A percentile compares a stretch with the other conserved stretches of the same genome.
Conservation (phyloP, 164 flowering plant genomes). For the Stephania japonica region DNA sequence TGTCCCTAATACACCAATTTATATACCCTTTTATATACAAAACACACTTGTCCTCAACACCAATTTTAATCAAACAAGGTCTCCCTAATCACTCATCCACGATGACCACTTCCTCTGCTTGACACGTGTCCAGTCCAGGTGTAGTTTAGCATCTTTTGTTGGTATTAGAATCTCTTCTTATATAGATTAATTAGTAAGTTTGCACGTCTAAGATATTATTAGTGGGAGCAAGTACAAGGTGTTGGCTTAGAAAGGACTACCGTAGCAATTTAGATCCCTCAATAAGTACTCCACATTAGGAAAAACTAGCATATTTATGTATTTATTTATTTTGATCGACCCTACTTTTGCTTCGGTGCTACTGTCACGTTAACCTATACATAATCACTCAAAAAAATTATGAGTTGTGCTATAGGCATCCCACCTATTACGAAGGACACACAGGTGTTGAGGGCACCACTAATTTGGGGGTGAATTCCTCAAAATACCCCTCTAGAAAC, state of each 20-base stretch:
- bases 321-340: neutral
- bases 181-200: too few relatives aligned
- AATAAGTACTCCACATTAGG: neutral
- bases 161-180: neutral
- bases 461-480: too few relatives aligned
- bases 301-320: neutral
- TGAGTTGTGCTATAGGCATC: too few relatives aligned
- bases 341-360: neutral
- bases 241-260: neutral
- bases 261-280: neutral
- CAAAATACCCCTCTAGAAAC: too few relatives aligned
- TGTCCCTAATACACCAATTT: too few relatives aligned
- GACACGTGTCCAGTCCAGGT: neutral
- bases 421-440: too few relatives aligned
- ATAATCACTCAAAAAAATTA: neutral
- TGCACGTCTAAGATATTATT: neutral
- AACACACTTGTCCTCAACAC: too few relatives aligned
- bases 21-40: too few relatives aligned
- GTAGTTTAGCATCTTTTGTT: neutral
- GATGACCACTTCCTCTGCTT: neutral
- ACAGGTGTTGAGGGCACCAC: too few relatives aligned
- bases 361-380: neutral
- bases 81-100: neutral
- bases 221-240: neutral
- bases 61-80: too few relatives aligned